Evolutionary conservation across 2,329 filamentous ascomycete genomes (phyloP).

Genomic region (Sclerotinia glacialis): DNA sequence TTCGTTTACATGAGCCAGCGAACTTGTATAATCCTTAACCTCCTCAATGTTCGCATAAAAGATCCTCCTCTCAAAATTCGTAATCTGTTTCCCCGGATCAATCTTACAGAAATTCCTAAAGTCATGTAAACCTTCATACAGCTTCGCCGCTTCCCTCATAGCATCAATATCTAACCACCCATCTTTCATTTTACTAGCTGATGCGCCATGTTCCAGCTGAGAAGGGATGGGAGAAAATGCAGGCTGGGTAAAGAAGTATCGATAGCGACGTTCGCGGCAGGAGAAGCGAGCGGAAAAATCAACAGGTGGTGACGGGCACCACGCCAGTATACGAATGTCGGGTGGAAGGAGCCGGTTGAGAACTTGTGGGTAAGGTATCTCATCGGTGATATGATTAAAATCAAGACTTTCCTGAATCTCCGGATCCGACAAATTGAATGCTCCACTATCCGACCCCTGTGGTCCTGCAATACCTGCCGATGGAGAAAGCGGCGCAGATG

Average conservation of each 20-base stretch:
- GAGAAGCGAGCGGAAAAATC: constrained; percentile 90
- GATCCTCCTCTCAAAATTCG: constrained; percentile 76
- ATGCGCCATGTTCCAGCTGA: constrained; percentile 43
- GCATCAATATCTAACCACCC: constrained; percentile 85
- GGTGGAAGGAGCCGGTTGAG: constrained; percentile 85
- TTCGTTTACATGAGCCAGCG: constrained; percentile 53
- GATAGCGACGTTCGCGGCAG: constrained; percentile 85
- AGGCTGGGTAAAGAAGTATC: constrained; percentile 97
- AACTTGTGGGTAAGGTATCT: constrained; percentile 78
- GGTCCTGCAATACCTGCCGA: constrained; percentile 14
- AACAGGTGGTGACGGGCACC: constrained; percentile 78
- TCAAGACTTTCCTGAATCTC: constrained; percentile 40
- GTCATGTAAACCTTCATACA: constrained; percentile 81
- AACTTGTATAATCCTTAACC: constrained; percentile 54
- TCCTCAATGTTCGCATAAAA: constrained; percentile 77
- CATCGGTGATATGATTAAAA: constrained; percentile 71
- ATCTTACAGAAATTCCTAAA: constrained; percentile 98
- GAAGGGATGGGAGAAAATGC: constrained; percentile 70
- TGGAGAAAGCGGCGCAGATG: constrained; percentile 33
- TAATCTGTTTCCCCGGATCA: constrained; percentile 84
- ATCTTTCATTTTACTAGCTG: constrained; percentile 46
- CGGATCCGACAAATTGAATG: constrained; percentile 23
- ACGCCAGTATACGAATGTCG: constrained; percentile 87
- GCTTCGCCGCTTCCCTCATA: constrained; percentile 78
- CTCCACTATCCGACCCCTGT: neutral